Base-by-base conservation (phyloP, 495 filamentous ascomycete genomes). In the Podospora sp. region DNA sequence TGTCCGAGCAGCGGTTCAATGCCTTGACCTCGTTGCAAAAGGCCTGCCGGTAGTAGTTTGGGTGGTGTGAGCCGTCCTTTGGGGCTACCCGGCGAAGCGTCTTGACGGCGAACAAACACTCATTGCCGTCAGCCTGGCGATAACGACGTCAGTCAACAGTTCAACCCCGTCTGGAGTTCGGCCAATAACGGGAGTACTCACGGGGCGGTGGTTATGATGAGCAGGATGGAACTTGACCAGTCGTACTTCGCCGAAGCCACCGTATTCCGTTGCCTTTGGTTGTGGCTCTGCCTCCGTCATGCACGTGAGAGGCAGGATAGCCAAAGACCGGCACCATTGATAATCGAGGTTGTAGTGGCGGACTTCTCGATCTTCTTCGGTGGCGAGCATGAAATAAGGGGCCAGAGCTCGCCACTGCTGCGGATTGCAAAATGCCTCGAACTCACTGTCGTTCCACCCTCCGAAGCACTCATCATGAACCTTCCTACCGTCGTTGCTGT, bases 381-480 rank as follows among this genome's bases (percentile, higher is more conserved):
- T 24, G 27, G 4, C 59, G 16, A 63, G 24, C 3, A 16, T 46
- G 22, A 63, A 63, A 21, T 63, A 63, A 25, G 60, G 60, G 4
- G 60, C 60, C n/a, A 63, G 29, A 46, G 29, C 7, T 22, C 52
- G 60, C 60, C 60, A 63, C 22, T 63, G 60, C 12, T 63, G 18
- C 18, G 40, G 50, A 6, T 5, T 22, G 3, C n/a, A 14, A 21
- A 63, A 63, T 6, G 5, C 12, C 22, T 63, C 60, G n/a, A 50
- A 6, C 33, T 63, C 21, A 25, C 3, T 5, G 6, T 22, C 21
- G n/a, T 50, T 35, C 60, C 60, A 63, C 5, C 22, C 21, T 6
- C 21, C 27, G 46, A 52, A 63, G 22, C 60, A 63, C 52, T 11
- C 21, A 22, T 56, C 11, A 21, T 11, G 11, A 21, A 56, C 22